Percentiles rank a stretch among this genome's conserved stretches.
phyloP scores from a whole-genome alignment of 2,329 filamentous ascomycete species.

The Colletotrichum liaoningense region DNA sequence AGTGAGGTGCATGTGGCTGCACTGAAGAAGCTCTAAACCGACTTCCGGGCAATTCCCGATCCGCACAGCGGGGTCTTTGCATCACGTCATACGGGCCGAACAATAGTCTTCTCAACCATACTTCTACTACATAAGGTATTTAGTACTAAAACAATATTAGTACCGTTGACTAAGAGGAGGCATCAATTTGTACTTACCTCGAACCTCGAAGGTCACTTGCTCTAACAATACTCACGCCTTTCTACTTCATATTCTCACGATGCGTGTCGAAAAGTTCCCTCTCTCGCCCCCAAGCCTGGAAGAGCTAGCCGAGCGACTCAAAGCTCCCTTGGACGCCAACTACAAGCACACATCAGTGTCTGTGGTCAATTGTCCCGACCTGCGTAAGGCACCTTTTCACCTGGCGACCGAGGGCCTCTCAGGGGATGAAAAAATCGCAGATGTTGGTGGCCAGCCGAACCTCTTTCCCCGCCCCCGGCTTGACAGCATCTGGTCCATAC shows the following conservation, averaged over 20 bases:
- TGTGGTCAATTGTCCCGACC: slow-evolving; percentile 48
- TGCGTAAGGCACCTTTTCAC: slow-evolving; percentile 49
- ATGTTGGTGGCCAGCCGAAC: slow-evolving; percentile 56
- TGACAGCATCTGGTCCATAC: slow-evolving; percentile 47
- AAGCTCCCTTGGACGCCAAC: slow-evolving; percentile 37
- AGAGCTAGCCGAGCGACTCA: slow-evolving; percentile 40
- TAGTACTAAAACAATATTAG: not conserved
- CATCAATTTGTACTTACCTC: not conserved
- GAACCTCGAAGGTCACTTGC: no score
- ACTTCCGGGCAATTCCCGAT: not conserved
- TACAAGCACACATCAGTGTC: slow-evolving; percentile 39
- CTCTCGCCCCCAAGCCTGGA: slow-evolving; percentile 42
- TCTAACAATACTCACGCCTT: no score
- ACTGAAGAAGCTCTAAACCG: not conserved
- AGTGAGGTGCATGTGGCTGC: not conserved
- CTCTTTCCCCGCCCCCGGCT: slow-evolving; percentile 50
- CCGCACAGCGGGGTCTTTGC: not conserved
- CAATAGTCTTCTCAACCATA: not conserved
- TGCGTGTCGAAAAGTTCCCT: slow-evolving; percentile 36
- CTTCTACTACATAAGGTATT: not conserved
- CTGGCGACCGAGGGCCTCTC: slow-evolving; percentile 52
- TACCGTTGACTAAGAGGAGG: not conserved
- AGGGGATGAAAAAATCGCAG: slow-evolving; percentile 52
- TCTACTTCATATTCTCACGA: not conserved
- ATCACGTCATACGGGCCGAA: not conserved